These are phyloP conservation scores for Imleria badia DNA, from an alignment of 768 basidiomycete genomes.

Conservation along the genomic window DNA sequence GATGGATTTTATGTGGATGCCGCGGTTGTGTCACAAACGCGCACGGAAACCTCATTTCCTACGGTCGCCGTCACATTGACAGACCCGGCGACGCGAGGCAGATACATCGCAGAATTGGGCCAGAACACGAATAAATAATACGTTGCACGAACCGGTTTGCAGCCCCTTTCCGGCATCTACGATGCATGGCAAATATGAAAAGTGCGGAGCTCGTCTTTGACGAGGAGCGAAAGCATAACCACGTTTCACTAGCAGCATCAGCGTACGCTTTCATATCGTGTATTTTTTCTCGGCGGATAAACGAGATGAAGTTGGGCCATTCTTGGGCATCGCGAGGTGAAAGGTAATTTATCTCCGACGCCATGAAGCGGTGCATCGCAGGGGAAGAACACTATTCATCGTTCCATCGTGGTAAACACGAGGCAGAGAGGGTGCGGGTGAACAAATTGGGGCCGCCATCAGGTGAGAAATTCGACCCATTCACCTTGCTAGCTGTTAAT, in stretches of 20 bases:
- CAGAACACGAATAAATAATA: conserved; percentile 23
- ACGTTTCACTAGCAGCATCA: neutral
- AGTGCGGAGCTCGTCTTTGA: conserved; percentile 7
- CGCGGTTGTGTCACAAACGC: conserved; percentile 33
- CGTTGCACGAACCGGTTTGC: conserved; percentile 17
- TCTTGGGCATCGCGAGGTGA: conserved; percentile 16
- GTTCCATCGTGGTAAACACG: conserved; percentile 34
- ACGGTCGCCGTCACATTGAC: conserved; percentile 33
- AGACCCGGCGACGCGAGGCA: conserved; percentile 38
- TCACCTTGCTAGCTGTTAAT: conserved; percentile 12
- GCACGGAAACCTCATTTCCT: conserved; percentile 42
- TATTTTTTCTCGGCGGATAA: conserved; percentile 18
- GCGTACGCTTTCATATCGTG: neutral
- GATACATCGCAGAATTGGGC: conserved; percentile 20
- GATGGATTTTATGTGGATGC: conserved; percentile 31
- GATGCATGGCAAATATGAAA: conserved; percentile 15
- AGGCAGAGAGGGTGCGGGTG: conserved; percentile 22
- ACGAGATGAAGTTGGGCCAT: conserved; percentile 18
- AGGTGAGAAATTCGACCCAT: conserved; percentile 9
- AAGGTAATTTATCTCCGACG: conserved; percentile 30
- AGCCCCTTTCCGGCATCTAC: conserved; percentile 12
- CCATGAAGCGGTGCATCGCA: conserved; percentile 28
- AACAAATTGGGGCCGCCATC: conserved; percentile 11
- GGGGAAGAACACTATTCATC: conserved; percentile 19
- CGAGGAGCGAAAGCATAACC: neutral